Conservation (phyloP, 331 rosid species). For the Ulmus americana region DNA sequence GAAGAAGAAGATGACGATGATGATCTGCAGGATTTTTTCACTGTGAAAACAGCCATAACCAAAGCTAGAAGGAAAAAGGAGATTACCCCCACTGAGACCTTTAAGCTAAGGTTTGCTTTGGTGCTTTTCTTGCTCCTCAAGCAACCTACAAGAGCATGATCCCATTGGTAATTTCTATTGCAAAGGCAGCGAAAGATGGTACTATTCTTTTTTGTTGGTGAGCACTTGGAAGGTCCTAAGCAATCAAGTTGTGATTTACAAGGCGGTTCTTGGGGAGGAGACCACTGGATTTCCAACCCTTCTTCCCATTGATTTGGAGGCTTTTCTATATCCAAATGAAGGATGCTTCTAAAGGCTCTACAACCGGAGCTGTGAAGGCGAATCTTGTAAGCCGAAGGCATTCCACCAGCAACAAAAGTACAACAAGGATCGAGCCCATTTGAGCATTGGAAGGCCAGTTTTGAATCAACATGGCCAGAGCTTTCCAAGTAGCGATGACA, state of each 20-base stretch:
- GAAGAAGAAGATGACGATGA: not conserved
- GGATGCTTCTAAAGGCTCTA: constrained; percentile 76
- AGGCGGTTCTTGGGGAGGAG: constrained; percentile 59
- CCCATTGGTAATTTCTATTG: constrained; percentile 52
- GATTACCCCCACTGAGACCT: constrained; percentile 38
- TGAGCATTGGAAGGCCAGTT: constrained; percentile 48
- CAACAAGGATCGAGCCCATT: constrained; percentile 69
- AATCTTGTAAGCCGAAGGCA: constrained; percentile 88
- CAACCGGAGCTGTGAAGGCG: constrained; percentile 84
- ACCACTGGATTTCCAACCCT: constrained; percentile 89
- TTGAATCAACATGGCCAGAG: constrained; percentile 49
- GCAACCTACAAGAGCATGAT: constrained; percentile 52
- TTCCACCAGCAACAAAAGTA: constrained; percentile 76
- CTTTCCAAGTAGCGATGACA: constrained; percentile 70
- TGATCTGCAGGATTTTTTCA: constrained; percentile 32
- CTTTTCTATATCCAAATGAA: constrained; percentile 52
- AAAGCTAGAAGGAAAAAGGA: constrained; percentile 40
- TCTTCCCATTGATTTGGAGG: constrained; percentile 73
- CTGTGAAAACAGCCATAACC: constrained; percentile 28
- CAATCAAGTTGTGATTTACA: constrained; percentile 66
- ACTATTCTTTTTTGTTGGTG: constrained; percentile 20
- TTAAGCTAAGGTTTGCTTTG: constrained; percentile 35
- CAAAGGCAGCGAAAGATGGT: constrained; percentile 52
- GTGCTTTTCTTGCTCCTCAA: constrained; percentile 34
- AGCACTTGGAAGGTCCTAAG: constrained; percentile 49